Evolutionary conservation across 257 asterid genomes (phyloP), one percentile per base, ranked within the genome.

Genomic region (Fraxinus excelsior): DNA sequence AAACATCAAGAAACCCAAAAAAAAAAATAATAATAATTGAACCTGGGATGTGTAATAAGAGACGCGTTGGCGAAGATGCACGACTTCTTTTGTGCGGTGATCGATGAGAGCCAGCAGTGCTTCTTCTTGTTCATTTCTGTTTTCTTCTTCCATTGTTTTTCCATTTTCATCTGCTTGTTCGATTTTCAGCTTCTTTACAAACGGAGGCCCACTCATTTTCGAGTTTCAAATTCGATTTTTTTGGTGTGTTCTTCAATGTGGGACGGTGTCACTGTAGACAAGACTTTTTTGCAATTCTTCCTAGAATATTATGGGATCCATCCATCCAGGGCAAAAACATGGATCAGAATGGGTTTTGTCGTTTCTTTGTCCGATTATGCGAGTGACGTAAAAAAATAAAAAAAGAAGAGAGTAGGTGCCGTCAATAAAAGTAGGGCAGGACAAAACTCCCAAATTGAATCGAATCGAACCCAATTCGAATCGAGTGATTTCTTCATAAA

Each of bases 161-260:
- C 51, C 71, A 67, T 79, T 70, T 73, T 65, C 74, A 28, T 72
- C 53, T 58, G 35, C 68, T 62, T 25, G 11, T 25, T 62, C 68
- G 8, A 62, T 62, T 62, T 62, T 62, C 28, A 31, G 34, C 19
- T 62, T 62, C 35, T 62, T 62, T 26, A 0, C 35, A 62, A 62
- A 62, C 35, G 35, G 68, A 23, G 68, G 68, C 68, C 35, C 68
- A 3, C 68, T 62, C 68, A 62, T 62, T 62, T 62, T 62, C 34
- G 11, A 26, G 81, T 73, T 77, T 87, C 83, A 67, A 82, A 80
- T 51, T 35, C 53, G 79, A 72, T 49, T 71, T 68, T 80, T 16
- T 78, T 19, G 49, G 32, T 19, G 78, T 37, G 16, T 49, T 14
- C 11, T 51, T 38, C 68, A 31, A 3, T 35, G n/a, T 62, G 18